A percentile compares a stretch with the other conserved stretches of the same genome.
Evolutionary conservation across 768 basidiomycete species (phyloP).

Genomic region (Hydnum rufescens): DNA sequence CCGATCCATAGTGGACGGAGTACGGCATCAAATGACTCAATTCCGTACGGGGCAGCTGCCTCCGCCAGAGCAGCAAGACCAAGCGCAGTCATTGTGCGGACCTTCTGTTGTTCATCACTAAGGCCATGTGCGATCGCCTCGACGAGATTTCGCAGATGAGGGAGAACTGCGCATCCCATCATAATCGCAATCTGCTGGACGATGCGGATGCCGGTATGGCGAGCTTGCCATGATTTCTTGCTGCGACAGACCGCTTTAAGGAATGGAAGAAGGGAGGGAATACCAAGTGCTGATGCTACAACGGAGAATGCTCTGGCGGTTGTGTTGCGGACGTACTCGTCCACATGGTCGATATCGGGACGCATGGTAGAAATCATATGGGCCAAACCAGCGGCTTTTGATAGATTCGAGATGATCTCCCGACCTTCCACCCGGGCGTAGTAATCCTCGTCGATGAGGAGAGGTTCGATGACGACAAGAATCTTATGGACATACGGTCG

Average conservation of each 20-base stretch:
- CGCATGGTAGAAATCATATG: slow-evolving; percentile 99
- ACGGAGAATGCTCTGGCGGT: slow-evolving; percentile 98
- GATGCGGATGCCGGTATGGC: slow-evolving; percentile 97
- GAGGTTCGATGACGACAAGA: slow-evolving; percentile 95
- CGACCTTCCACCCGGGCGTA: slow-evolving; percentile 94
- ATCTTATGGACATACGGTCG: slow-evolving; percentile 99
- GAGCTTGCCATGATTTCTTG: slow-evolving; percentile 99
- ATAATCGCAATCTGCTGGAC: slow-evolving; percentile 99
- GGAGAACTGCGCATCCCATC: slow-evolving; percentile 98
- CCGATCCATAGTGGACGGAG: slow-evolving; percentile 87
- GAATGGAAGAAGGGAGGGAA: slow-evolving; percentile 93
- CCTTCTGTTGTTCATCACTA: slow-evolving; percentile 90
- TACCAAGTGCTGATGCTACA: slow-evolving; percentile 94
- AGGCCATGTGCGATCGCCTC: slow-evolving; percentile 83
- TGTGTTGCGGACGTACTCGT: slow-evolving; percentile 98
- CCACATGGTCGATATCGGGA: slow-evolving; percentile 97
- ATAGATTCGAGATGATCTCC: slow-evolving; percentile 96
- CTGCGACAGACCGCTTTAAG: slow-evolving; percentile 95
- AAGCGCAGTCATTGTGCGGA: slow-evolving; percentile 87
- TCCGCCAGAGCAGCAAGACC: slow-evolving; percentile 88
- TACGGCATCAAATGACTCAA: slow-evolving; percentile 97
- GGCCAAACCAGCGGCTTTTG: slow-evolving; percentile 95
- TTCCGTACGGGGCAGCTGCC: slow-evolving; percentile 95
- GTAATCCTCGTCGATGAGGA: slow-evolving; percentile 96
- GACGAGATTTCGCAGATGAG: slow-evolving; percentile 89